Base-by-base conservation (phyloP, 2,329 filamentous ascomycete species). In the Aspergillus glaucus region DNA sequence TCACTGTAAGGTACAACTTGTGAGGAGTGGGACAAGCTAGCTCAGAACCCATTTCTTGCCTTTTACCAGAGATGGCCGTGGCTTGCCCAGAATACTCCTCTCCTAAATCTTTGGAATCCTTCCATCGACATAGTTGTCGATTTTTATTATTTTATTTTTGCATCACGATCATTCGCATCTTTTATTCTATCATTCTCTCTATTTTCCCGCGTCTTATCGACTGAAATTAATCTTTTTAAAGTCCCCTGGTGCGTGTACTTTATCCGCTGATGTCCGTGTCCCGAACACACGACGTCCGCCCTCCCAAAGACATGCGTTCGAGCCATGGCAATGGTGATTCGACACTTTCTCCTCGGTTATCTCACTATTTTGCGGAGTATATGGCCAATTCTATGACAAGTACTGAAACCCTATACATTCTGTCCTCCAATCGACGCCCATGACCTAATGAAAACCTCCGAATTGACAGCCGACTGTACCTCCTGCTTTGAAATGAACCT, bases 11-110 rank as follows among this genome's bases (percentile, higher is more conserved):
- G 0, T 0, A 1, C 2, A 1, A n/a, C n/a, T 47, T 22, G 40
- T 50, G 63, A 78, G 80, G 81, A 83, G 81, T 83, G 81, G 79
- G 80, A 84, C 79, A 79, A 78, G 71, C 79, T 83, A 84, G 76
- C 75, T 66, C 75, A 78, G 81, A 84, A 85, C 80, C 81, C 80
- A 83, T 81, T 81, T 83, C 81, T 85, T 85, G 81, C 81, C 81
- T 84, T 86, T 86, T 86, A 86, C 82, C 82, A 86, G 83, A 85
- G 82, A 82, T 84, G 81, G 81, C 82, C 81, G 81, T 84, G 81
- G 80, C 68, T 73, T 74, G 75, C 75, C 75, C 76, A 79, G 69
- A 70, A 78, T 62, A 78, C 77, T 78, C 78, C 76, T 75, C 72
- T 80, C 63, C 62, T 62, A 60, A 80, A 79, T 80, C 77, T 80